Evolutionary conservation across 768 basidiomycete genomes (phyloP), one percentile per base, ranked within the genome.

Genomic region (Thelephora ganbajun): DNA sequence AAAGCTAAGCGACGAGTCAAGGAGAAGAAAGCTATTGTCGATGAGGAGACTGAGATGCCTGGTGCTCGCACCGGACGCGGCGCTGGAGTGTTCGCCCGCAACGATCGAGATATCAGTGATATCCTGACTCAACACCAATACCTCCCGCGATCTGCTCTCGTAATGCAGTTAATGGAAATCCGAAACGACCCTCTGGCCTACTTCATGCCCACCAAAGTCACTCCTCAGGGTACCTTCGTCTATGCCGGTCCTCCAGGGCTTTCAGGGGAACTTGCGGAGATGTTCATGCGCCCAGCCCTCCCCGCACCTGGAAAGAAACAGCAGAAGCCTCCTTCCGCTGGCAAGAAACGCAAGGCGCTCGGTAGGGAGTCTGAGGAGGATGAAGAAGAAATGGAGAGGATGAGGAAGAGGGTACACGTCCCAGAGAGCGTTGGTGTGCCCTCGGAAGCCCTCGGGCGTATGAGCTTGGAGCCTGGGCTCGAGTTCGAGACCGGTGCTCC

Each of bases 21-120:
- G 53, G 80, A 83, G 57, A 88, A 82, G 71, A 93, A 84, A 63
- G 83, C 87, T 54, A 87, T 92, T 41, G 84, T 94, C 48, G 93
- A 97, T 61, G 73, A 77, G n/a, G 76, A 89, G 39, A 92, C 85
- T 6, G 92, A 97, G 62, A 74, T 92, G 39, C 74, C 73, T 20
- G 73, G 76, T 20, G 67, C 68, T 5, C 67, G 70, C 51, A 73
- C 77, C 36, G 73, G 78, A n/a, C 70, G 73, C 23, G 65, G 65
- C 23, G 69, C 65, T 45, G 70, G 68, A 19, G 61, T 79, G 19
- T 76, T 74, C 19, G 70, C 71, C 26, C 76, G 74, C 36, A 70
- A 78, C 36, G 68, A 64, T 19, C 61, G 67, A 50, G 73, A 76
- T 49, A 76, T 83, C 47, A 80, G 77, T 47, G 73, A 72, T 48